A percentile compares a stretch with the other conserved stretches of the same genome.
These are phyloP conservation scores for Dioscorea alata DNA, from an alignment of 106 monocot genomes.

Conservation along the genomic window DNA sequence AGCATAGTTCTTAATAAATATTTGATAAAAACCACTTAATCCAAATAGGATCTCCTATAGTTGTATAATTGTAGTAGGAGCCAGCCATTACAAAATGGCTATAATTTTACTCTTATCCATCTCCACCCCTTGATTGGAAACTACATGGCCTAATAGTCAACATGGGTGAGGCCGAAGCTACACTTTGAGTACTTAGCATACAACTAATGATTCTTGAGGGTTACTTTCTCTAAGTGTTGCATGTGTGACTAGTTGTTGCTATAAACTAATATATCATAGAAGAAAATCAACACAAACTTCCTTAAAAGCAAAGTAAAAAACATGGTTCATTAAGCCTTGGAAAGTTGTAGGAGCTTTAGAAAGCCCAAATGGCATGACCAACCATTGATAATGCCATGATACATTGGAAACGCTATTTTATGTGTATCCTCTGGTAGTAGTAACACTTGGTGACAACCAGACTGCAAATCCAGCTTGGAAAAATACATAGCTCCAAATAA, in stretches of 20 bases:
- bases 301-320: neutral
- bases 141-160: constrained; percentile 1
- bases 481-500: constrained; percentile 1
- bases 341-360: neutral
- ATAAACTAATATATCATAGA: neutral
- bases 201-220: neutral
- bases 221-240: neutral
- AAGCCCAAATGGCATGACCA: no score
- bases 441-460: neutral
- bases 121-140: neutral
- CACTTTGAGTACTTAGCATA: neutral
- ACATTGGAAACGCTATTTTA: neutral
- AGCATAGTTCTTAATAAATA: neutral
- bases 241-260: neutral
- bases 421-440: neutral
- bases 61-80: neutral
- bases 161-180: neutral
- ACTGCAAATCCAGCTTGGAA: neutral
- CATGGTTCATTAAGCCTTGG: neutral
- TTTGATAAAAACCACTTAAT: neutral
- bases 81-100: neutral
- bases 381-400: neutral
- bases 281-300: neutral
- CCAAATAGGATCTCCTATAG: neutral
- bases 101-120: neutral